Evolutionary conservation across 164 flowering plant species (phyloP).

Genomic region (Chimonanthus salicifolius): DNA sequence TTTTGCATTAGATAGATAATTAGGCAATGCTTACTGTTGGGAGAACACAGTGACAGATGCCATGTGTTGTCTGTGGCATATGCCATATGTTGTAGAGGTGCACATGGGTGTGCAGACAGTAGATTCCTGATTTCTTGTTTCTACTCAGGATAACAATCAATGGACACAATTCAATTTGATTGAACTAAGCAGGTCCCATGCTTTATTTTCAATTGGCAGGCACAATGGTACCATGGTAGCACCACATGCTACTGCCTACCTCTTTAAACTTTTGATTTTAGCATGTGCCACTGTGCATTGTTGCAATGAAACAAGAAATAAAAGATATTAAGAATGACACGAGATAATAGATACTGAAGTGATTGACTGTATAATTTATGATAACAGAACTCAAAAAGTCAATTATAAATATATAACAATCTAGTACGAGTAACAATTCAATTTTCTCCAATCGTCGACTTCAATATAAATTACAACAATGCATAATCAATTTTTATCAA

Average conservation of each 20-base stretch:
- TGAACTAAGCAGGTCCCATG: background rate
- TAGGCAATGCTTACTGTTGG: background rate
- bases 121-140: background rate
- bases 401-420: no score
- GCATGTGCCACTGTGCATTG: no score
- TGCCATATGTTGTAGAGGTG: background rate
- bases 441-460: no score
- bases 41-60: background rate
- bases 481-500: no score
- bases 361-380: no score
- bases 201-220: background rate
- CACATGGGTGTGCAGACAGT: background rate
- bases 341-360: no score
- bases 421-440: no score
- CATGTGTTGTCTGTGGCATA: background rate
- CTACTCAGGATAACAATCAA: background rate
- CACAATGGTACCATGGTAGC: background rate
- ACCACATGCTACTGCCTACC: background rate
- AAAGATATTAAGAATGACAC: no score
- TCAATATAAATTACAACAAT: no score
- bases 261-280: no score
- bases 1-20: background rate
- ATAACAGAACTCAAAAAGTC: no score
- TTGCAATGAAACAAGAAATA: no score
- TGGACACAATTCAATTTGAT: background rate